Conservation (phyloP, 1,139 yeast species). For the Nadsonia starkeyi-henricii region DNA sequence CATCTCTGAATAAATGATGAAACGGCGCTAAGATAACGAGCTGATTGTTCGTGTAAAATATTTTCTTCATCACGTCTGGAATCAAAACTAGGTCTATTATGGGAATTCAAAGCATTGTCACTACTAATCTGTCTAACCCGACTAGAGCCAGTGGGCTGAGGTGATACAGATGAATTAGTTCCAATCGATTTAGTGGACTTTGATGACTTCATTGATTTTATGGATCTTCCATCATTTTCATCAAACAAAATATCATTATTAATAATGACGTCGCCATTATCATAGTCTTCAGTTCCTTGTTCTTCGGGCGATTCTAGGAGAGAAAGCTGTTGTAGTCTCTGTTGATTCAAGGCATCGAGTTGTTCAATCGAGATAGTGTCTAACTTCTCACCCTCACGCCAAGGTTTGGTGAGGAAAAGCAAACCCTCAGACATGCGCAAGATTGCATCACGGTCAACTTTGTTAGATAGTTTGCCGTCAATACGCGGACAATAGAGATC, state of each 20-base stretch:
- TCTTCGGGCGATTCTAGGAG: constrained; percentile 5
- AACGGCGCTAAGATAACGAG: constrained; percentile 74
- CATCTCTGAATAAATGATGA: constrained; percentile 78
- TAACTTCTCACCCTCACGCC: constrained; percentile 16
- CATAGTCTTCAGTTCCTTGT: constrained; percentile 8
- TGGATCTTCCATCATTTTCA: constrained; percentile 3
- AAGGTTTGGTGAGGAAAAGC: constrained; percentile 67
- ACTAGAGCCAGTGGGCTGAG: neutral
- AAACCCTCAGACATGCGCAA: constrained; percentile 78
- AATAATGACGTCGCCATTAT: constrained; percentile 3
- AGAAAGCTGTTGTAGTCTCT: neutral
- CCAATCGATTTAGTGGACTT: constrained; percentile 2
- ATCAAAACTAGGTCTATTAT: constrained; percentile 2
- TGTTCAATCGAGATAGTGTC: neutral
- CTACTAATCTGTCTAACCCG: too few relatives aligned
- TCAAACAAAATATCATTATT: constrained; percentile 2
- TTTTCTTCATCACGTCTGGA: constrained; percentile 25
- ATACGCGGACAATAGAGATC: constrained; percentile 35
- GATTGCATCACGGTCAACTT: constrained; percentile 65
- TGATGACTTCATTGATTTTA: constrained; percentile 1
- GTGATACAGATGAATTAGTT: constrained; percentile 3
- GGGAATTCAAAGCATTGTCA: too few relatives aligned
- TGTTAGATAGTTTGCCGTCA: constrained; percentile 36
- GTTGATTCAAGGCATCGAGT: neutral
- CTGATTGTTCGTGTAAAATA: constrained; percentile 58